Evolutionary conservation across 2,329 filamentous ascomycete species (phyloP).

Genomic region (Monascus ruber): DNA sequence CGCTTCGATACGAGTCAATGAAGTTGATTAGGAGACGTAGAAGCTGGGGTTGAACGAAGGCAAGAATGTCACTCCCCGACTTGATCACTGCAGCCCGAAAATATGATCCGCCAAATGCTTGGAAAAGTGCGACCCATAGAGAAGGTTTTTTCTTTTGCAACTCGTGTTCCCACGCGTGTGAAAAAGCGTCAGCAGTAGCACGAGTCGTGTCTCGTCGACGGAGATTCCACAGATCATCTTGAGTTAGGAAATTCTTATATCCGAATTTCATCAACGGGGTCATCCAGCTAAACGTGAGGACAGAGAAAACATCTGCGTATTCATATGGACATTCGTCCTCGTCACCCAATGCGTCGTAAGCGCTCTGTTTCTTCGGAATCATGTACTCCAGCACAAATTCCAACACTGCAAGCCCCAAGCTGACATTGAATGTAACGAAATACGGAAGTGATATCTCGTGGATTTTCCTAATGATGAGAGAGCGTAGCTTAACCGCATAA

Average conservation of each 20-base stretch:
- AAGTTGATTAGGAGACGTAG: slow-evolving; percentile 74
- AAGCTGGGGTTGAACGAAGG: slow-evolving; percentile 85
- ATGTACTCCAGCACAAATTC: slow-evolving; percentile 78
- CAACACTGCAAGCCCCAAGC: slow-evolving; percentile 54
- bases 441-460: slow-evolving; percentile 57
- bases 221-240: slow-evolving; percentile 92
- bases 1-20: slow-evolving; percentile 60
- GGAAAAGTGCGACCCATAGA: slow-evolving; percentile 76
- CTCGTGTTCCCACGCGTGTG: slow-evolving; percentile 65
- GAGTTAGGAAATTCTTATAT: slow-evolving; percentile 81
- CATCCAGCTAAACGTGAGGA: slow-evolving; percentile 96
- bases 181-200: slow-evolving; percentile 58
- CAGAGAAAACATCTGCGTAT: slow-evolving; percentile 87
- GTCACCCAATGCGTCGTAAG: slow-evolving; percentile 56
- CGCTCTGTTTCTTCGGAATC: slow-evolving; percentile 64
- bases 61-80: slow-evolving; percentile 69
- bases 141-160: slow-evolving; percentile 63
- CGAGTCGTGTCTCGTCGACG: slow-evolving; percentile 69
- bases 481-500: slow-evolving; percentile 72
- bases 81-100: slow-evolving; percentile 75
- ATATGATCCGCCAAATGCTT: slow-evolving; percentile 77
- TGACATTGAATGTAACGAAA: slow-evolving; percentile 64
- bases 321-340: slow-evolving; percentile 62
- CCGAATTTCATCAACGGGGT: slow-evolving; percentile 94
- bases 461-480: slow-evolving; percentile 65